Conservation (phyloP, 345 rosid species). For the Eucalyptus caleyi region DNA sequence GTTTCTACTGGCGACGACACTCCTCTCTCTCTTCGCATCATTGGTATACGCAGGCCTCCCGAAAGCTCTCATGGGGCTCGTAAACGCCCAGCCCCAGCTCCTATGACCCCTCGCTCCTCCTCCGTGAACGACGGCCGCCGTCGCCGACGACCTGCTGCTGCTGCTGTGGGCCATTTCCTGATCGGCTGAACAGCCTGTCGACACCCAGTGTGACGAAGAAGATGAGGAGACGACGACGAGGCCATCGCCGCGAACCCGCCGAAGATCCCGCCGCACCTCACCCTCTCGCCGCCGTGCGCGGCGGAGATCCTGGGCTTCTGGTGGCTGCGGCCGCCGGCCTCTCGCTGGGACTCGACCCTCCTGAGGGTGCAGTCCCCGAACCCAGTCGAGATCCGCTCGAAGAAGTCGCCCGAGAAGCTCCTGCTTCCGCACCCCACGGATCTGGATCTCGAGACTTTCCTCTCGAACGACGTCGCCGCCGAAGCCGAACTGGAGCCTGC, state of each 20-base stretch:
- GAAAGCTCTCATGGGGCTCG: slow-evolving; percentile 95
- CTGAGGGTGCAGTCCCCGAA: slow-evolving; percentile 94
- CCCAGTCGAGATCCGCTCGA: slow-evolving; percentile 93
- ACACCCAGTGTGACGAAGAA: slow-evolving; percentile 59
- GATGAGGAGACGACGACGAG: slow-evolving; percentile 69
- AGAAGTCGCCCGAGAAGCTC: slow-evolving; percentile 96
- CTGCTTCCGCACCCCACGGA: slow-evolving; percentile 98
- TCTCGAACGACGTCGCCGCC: slow-evolving; percentile 19
- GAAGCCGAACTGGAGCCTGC: background rate
- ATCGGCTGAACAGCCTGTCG: background rate
- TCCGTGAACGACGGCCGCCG: background rate
- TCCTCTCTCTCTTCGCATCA: slow-evolving; percentile 29
- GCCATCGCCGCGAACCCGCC: slow-evolving; percentile 86
- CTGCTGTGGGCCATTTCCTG: background rate
- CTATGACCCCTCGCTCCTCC: slow-evolving; percentile 22
- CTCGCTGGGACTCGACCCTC: slow-evolving; percentile 94
- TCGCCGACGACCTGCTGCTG: background rate
- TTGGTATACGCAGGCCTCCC: slow-evolving; percentile 20
- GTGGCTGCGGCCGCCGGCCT: slow-evolving; percentile 29
- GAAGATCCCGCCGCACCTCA: slow-evolving; percentile 87
- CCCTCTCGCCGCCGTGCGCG: slow-evolving; percentile 27
- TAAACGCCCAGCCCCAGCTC: slow-evolving; percentile 91
- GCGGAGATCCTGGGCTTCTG: background rate
- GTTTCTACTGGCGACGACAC: slow-evolving; percentile 1
- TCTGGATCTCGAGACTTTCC: slow-evolving; percentile 98